These are phyloP conservation scores for Balakata baccata DNA, from an alignment of 345 rosid species.

Conservation along the genomic window DNA sequence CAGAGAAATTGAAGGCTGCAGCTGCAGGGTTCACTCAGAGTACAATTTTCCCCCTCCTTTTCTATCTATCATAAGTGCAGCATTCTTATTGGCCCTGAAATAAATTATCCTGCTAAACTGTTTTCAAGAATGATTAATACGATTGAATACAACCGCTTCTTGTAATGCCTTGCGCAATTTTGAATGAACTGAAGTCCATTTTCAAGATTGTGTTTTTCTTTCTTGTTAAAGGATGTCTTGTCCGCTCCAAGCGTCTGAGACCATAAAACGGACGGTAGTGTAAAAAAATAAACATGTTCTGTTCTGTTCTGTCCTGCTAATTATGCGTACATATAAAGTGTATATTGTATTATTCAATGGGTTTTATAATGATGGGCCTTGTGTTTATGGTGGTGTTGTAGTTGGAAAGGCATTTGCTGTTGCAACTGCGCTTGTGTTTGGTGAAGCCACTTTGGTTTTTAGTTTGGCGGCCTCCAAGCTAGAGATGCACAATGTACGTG, in stretches of 20 bases:
- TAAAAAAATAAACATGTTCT: too few species aligned
- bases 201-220: too few species aligned
- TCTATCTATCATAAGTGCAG: not conserved
- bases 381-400: conserved; percentile 10
- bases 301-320: too few species aligned
- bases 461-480: conserved; percentile 62
- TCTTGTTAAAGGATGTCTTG: too few species aligned
- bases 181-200: too few species aligned
- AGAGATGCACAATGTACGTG: conserved; percentile 55
- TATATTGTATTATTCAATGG: too few species aligned
- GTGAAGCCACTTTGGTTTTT: conserved; percentile 59
- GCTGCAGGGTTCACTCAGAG: conserved; percentile 72
- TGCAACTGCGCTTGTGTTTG: conserved; percentile 71
- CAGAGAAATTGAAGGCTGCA: conserved; percentile 83
- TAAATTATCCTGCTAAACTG: not conserved
- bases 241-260: too few species aligned
- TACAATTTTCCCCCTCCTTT: conserved; percentile 25
- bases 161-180: too few species aligned
- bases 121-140: not conserved
- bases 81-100: too few species aligned
- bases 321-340: too few species aligned
- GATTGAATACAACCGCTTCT: not conserved
- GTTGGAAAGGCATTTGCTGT: conserved; percentile 86
- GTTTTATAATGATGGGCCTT: too few species aligned
- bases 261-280: too few species aligned